Evolutionary conservation across 2,329 filamentous ascomycete species (phyloP).

Genomic region (Cordyceps javanica): DNA sequence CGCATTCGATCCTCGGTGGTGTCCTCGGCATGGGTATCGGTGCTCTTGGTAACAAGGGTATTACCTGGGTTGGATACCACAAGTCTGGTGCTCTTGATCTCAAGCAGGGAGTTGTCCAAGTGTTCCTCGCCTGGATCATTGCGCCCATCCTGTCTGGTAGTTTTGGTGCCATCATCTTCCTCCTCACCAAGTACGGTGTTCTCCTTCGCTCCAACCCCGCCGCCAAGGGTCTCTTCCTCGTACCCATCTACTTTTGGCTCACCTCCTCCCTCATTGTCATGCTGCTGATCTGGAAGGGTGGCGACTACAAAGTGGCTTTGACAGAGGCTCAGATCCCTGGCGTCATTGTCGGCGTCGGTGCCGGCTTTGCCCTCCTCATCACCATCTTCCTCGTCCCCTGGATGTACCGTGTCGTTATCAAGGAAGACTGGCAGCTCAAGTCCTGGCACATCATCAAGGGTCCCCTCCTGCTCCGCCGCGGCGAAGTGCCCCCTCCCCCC

Average conservation of each 20-base stretch:
- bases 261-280: slow-evolving; percentile 50
- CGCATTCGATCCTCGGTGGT: slow-evolving; percentile 54
- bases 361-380: slow-evolving; percentile 42
- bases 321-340: slow-evolving; percentile 43
- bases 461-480: slow-evolving; percentile 44
- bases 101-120: slow-evolving; percentile 48
- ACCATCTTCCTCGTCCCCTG: slow-evolving; percentile 52
- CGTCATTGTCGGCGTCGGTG: slow-evolving; percentile 48
- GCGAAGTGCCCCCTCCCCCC: slow-evolving; percentile 35
- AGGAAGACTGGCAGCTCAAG: slow-evolving; percentile 55
- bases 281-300: slow-evolving; percentile 54
- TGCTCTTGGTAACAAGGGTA: slow-evolving; percentile 41
- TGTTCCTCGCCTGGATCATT: slow-evolving; percentile 56
- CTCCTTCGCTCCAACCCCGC: slow-evolving; percentile 48
- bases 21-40: slow-evolving; percentile 55
- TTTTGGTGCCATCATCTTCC: slow-evolving; percentile 50
- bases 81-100: slow-evolving; percentile 30
- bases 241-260: slow-evolving; percentile 52
- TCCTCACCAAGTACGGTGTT: slow-evolving; percentile 50
- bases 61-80: slow-evolving; percentile 47
- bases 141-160: slow-evolving; percentile 48
- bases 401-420: slow-evolving; percentile 51
- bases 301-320: slow-evolving; percentile 39
- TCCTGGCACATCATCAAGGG: slow-evolving; percentile 48
- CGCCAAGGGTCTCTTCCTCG: slow-evolving; percentile 43